Conservation (phyloP, 2,329 filamentous ascomycete species). For the Lasiodiplodia theobromae region DNA sequence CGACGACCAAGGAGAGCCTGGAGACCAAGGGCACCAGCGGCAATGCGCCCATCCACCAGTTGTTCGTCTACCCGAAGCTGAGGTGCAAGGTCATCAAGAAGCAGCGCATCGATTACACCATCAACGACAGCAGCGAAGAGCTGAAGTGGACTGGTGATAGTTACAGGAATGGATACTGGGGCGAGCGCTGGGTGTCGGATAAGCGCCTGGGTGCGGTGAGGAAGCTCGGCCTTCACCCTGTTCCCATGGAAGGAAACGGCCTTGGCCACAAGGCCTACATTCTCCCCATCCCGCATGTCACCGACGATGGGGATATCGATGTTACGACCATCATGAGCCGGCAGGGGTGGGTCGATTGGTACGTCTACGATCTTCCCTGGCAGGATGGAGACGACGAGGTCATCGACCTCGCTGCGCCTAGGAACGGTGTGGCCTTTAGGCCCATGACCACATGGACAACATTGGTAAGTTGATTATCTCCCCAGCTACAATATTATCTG, state of each 20-base stretch:
- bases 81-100: slow-evolving; percentile 2
- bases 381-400: not conserved
- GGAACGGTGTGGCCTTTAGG: not conserved
- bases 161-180: not conserved
- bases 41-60: not conserved
- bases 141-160: slow-evolving; percentile 8
- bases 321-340: slow-evolving; percentile 11
- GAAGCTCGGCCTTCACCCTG: not conserved
- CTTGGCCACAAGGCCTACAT: slow-evolving; percentile 1
- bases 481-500: no score
- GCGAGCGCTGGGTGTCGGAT: not conserved
- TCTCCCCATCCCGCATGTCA: not conserved
- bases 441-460: slow-evolving; percentile 6
- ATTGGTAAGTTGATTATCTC: not conserved
- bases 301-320: not conserved
- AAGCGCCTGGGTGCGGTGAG: not conserved
- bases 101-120: slow-evolving; percentile 8
- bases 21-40: slow-evolving; percentile 1
- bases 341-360: not conserved
- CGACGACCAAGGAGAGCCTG: slow-evolving; percentile 2
- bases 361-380: not conserved
- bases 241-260: slow-evolving; percentile 4
- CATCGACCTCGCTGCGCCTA: not conserved
- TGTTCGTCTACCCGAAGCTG: not conserved
- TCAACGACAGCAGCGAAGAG: slow-evolving; percentile 8